Evolutionary conservation across 1,139 yeast genomes (phyloP), one percentile per base, ranked within the genome.

Genomic region (Maudiozyma humilis): DNA sequence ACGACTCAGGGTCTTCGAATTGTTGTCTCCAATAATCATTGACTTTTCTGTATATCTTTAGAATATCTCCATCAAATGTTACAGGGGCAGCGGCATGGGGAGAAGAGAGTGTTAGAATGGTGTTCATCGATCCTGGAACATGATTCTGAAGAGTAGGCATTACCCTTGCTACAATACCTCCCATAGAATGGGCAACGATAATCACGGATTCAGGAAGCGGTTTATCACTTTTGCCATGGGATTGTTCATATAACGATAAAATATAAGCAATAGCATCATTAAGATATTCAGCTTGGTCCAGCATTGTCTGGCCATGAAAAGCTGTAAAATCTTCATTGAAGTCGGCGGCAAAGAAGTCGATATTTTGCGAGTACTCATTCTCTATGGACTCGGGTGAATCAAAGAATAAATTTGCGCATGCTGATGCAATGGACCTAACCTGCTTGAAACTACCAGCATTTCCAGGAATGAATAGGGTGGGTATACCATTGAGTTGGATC

Each of bases 301-400:
- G 67, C 72, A 91, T 71, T 1, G 97, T 87, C 52, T 89, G 72
- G 0, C 99, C 99, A 63, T 89, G 96, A 63, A 91, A 86, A 0
- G 98, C 98, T 1, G 97, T 88, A 54, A 88, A 82, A 60, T 91
- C 98, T 64, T 91, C 97, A 57, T 88, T 87, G 66, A 91, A 91
- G 60, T 91, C 96, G 1, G 95, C 94, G 0, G 94, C 71, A 60
- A 86, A 89, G 60, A 86, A 82, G 59, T 88, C 96, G 43, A 82
- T 65, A 54, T 76, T 74, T 40, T 65, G 62, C 1, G 71, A 62
- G 41, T 66, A 57, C 18, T 29, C 25, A 8, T 57, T 54, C 46
- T 48, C 40, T 19, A 63, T 48, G 25, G 59, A 51, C 1, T 56
- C 51, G 36, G 59, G 56, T 16, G 68, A 65, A 1, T 70, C 67